phyloP scores from a whole-genome alignment of 768 basidiomycete species.

The Boletus barrowsii region DNA sequence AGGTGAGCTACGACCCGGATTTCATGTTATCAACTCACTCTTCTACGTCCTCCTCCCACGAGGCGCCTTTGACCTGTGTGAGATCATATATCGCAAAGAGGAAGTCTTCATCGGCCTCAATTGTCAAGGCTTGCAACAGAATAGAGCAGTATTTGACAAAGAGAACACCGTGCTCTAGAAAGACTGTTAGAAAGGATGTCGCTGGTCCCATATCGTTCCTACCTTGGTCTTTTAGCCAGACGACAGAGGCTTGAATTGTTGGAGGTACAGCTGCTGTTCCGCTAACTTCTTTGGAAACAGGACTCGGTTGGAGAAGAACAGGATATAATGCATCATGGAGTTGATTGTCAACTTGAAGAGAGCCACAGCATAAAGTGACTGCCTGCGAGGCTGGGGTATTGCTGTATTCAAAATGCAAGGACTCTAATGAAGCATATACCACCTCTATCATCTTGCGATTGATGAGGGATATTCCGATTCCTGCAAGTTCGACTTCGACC shows the following conservation, averaged over 20 bases:
- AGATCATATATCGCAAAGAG: conserved; percentile 90
- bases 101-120: conserved; percentile 97
- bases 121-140: conserved; percentile 87
- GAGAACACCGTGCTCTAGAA: conserved; percentile 90
- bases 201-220: not conserved
- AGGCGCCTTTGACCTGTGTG: conserved; percentile 84
- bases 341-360: conserved; percentile 94
- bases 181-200: not conserved
- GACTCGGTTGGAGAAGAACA: conserved; percentile 91
- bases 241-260: conserved; percentile 82
- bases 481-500: conserved; percentile 75
- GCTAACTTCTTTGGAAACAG: conserved; percentile 71
- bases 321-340: conserved; percentile 95
- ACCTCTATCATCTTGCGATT: conserved; percentile 88
- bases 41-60: conserved; percentile 76
- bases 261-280: conserved; percentile 75
- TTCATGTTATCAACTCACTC: conserved; percentile 52
- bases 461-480: conserved; percentile 88
- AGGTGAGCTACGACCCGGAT: conserved; percentile 2
- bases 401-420: conserved; percentile 80
- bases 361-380: conserved; percentile 77
- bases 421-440: conserved; percentile 77
- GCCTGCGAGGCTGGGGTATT: conserved; percentile 78
- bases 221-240: conserved; percentile 95
- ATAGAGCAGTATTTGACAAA: conserved; percentile 98